These are phyloP conservation scores for Nemania abortiva DNA, from an alignment of 2,329 filamentous ascomycete genomes.

Conservation along the genomic window DNA sequence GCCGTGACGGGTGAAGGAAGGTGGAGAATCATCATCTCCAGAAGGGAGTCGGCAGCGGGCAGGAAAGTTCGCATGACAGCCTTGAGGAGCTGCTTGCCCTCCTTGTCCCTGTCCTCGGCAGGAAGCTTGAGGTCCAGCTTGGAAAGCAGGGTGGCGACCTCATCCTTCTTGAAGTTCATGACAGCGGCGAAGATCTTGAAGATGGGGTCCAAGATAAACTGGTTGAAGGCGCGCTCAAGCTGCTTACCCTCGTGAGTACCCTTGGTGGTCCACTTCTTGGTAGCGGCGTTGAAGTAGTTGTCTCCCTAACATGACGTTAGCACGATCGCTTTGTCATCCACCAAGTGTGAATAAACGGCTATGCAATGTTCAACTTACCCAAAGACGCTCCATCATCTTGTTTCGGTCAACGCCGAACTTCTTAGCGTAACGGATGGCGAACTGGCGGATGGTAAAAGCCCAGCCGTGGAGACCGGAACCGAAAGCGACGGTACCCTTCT, in stretches of 20 bases:
- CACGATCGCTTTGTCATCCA: conserved; percentile 42
- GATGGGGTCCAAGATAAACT: conserved; percentile 99
- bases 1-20: conserved; percentile 95
- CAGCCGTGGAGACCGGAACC: conserved; percentile 99
- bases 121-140: conserved; percentile 97
- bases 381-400: conserved; percentile 99
- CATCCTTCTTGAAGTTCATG: conserved; percentile 99
- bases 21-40: conserved; percentile 99
- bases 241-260: conserved; percentile 84
- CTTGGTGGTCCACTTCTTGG: conserved; percentile 99
- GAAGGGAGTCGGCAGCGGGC: conserved; percentile 94
- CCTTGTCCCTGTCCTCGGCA: conserved; percentile 87
- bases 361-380: conserved; percentile 69
- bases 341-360: background rate
- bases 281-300: conserved; percentile 99
- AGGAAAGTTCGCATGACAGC: conserved; percentile 99
- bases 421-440: conserved; percentile 96
- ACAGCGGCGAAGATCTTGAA: conserved; percentile 98
- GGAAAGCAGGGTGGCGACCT: conserved; percentile 82
- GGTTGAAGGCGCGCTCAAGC: conserved; percentile 98
- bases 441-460: conserved; percentile 99
- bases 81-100: conserved; percentile 98
- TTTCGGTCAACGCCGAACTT: conserved; percentile 99
- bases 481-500: conserved; percentile 98
- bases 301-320: conserved; percentile 70